phyloP scores from a whole-genome alignment of 768 basidiomycete species.

The Rhodotorula toruloides region DNA sequence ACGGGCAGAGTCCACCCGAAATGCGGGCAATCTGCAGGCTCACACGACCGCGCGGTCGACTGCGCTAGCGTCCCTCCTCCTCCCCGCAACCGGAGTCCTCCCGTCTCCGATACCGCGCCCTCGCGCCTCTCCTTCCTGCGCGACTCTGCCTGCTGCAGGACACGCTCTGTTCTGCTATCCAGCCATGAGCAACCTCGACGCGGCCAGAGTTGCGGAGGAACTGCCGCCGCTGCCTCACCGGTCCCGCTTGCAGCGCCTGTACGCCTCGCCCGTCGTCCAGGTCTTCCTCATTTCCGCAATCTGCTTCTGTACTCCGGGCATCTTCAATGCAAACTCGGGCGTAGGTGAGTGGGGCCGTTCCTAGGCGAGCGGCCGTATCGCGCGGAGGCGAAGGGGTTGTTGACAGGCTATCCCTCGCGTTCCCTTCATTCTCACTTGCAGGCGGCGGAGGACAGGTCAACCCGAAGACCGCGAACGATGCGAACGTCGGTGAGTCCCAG shows the following conservation, averaged over 20 bases:
- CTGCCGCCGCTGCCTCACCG: constrained; percentile 20
- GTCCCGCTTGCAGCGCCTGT: background rate
- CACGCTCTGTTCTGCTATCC: background rate
- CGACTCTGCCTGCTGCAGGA: fast-evolving
- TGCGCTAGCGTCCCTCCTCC: background rate
- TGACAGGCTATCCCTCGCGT: background rate
- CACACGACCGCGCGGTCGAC: background rate
- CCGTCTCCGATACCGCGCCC: background rate
- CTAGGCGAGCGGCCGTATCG: too few species aligned
- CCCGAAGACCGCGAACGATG: constrained; percentile 61
- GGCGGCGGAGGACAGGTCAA: constrained; percentile 56
- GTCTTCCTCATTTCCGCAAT: constrained; percentile 18
- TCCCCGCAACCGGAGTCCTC: background rate
- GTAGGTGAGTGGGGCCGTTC: too few species aligned
- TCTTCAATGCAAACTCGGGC: constrained; percentile 44
- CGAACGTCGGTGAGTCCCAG: too few species aligned
- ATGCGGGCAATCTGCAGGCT: too few species aligned
- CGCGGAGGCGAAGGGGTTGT: constrained; percentile 54
- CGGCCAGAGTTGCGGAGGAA: background rate
- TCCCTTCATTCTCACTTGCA: too few species aligned
- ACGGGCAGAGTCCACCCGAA: too few species aligned
- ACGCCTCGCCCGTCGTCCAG: constrained; percentile 10
- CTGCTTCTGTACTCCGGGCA: constrained; percentile 25
- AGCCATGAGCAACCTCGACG: too few species aligned
- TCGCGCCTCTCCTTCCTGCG: background rate